phyloP scores from a whole-genome alignment of 1,139 yeast species.

The Pichia cactophila region DNA sequence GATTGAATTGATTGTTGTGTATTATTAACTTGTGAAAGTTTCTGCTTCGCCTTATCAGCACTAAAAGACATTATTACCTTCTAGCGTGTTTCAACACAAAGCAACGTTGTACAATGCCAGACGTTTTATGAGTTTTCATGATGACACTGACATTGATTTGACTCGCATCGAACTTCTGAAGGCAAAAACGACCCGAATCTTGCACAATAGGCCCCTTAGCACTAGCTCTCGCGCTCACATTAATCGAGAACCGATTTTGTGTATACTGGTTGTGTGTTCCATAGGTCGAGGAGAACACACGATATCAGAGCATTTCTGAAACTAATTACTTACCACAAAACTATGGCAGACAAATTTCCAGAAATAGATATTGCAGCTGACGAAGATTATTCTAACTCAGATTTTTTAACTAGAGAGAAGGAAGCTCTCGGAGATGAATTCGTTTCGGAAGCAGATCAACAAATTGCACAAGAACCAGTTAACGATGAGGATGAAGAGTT shows the following conservation, averaged over 20 bases:
- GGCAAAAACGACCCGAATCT: too few species aligned
- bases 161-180: too few species aligned
- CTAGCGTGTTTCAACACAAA: too few species aligned
- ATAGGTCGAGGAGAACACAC: too few species aligned
- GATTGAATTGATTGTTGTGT: conserved; percentile 80
- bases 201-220: too few species aligned
- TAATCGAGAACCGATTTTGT: too few species aligned
- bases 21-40: conserved; percentile 57
- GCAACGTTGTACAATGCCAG: too few species aligned
- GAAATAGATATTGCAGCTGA: conserved; percentile 46
- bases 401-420: conserved; percentile 78
- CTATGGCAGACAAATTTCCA: conserved; percentile 84
- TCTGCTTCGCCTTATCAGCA: conserved; percentile 45
- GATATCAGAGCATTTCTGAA: too few species aligned
- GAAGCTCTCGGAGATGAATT: conserved; percentile 75
- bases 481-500: conserved; percentile 49
- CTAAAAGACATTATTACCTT: conserved; percentile 50
- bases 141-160: too few species aligned
- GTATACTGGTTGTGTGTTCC: too few species aligned
- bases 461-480: conserved; percentile 30
- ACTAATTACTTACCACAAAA: not conserved
- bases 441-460: conserved; percentile 58
- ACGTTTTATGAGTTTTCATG: too few species aligned
- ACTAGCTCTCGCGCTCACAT: too few species aligned
- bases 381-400: conserved; percentile 33